phyloP scores from a whole-genome alignment of 1,284 basidiomycete genomes.

The Trametes versicolor region DNA sequence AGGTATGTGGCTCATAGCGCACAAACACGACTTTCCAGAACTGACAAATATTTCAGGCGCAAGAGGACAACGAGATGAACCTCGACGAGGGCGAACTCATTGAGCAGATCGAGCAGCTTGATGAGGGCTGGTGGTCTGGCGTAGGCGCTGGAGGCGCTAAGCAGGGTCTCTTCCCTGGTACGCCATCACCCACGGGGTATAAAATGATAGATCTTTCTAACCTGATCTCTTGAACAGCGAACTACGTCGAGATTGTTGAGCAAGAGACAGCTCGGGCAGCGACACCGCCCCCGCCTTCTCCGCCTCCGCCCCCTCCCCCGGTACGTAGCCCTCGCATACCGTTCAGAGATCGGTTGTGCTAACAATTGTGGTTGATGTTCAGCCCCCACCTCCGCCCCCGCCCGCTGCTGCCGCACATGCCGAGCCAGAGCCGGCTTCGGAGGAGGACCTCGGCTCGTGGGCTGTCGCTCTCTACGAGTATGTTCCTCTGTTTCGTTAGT shows the following conservation, averaged over 20 bases:
- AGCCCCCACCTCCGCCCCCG: constrained; percentile 51
- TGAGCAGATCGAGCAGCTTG: constrained; percentile 85
- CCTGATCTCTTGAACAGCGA: constrained; percentile 54
- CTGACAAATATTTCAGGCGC: no score
- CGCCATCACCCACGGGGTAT: no score
- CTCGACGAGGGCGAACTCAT: constrained; percentile 86
- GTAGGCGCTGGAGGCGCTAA: constrained; percentile 68
- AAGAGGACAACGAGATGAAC: constrained; percentile 87
- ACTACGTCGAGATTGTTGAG: constrained; percentile 83
- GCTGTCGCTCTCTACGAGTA: constrained; percentile 85
- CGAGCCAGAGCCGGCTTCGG: constrained; percentile 43
- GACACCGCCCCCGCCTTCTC: constrained; percentile 52
- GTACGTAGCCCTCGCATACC: constrained; percentile 18
- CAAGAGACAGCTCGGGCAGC: constrained; percentile 47
- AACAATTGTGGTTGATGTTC: constrained; percentile 3
- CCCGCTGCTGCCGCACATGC: constrained; percentile 47
- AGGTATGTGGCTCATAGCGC: constrained; percentile 54
- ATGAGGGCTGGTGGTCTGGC: constrained; percentile 89
- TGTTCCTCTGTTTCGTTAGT: constrained; percentile 41
- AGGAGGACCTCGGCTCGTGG: constrained; percentile 63
- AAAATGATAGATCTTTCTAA: no score
- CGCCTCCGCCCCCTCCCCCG: constrained; percentile 50
- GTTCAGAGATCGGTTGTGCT: not conserved
- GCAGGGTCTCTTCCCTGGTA: constrained; percentile 82
- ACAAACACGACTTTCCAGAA: no score